These are phyloP conservation scores for Geotrichum macrosporum DNA, from an alignment of 1,139 yeast genomes.

Conservation along the genomic window DNA sequence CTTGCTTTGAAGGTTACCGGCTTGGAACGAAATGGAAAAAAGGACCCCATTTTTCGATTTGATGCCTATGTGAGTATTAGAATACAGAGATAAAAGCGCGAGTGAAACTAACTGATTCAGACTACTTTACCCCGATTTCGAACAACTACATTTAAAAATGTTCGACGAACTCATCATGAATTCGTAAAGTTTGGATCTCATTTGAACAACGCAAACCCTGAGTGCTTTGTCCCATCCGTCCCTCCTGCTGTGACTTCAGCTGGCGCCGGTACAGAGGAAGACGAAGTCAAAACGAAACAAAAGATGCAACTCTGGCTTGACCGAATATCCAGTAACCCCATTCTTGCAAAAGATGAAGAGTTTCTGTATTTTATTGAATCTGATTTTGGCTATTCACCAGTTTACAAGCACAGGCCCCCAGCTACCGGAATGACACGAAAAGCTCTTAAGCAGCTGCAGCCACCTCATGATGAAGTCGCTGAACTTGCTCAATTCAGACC, in stretches of 20 bases:
- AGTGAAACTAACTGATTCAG: constrained; percentile 22
- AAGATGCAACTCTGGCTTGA: constrained; percentile 86
- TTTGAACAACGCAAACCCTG: constrained; percentile 74
- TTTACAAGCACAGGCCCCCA: constrained; percentile 49
- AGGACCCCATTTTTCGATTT: constrained; percentile 49
- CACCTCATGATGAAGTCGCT: constrained; percentile 82
- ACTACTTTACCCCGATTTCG: constrained; percentile 73
- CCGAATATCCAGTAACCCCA: constrained; percentile 67
- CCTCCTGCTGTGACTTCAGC: constrained; percentile 73
- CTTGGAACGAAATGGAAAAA: constrained; percentile 47
- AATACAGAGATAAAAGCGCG: too few relatives aligned
- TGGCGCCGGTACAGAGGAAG: constrained; percentile 82
- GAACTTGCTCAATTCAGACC: constrained; percentile 86
- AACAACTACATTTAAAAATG: constrained; percentile 62
- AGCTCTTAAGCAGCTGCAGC: constrained; percentile 84
- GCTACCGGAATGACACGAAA: constrained; percentile 80
- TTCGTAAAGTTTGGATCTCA: constrained; percentile 72
- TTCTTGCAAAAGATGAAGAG: constrained; percentile 81
- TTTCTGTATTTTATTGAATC: constrained; percentile 82
- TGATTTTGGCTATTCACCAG: constrained; percentile 61
- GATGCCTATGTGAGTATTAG: constrained; percentile 40
- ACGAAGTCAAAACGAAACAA: constrained; percentile 51
- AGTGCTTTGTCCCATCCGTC: constrained; percentile 87
- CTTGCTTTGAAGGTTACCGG: constrained; percentile 44
- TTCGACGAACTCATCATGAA: constrained; percentile 79